Conservation (phyloP, 805 yeast species). For the Kurtzmaniella cleridarum region DNA sequence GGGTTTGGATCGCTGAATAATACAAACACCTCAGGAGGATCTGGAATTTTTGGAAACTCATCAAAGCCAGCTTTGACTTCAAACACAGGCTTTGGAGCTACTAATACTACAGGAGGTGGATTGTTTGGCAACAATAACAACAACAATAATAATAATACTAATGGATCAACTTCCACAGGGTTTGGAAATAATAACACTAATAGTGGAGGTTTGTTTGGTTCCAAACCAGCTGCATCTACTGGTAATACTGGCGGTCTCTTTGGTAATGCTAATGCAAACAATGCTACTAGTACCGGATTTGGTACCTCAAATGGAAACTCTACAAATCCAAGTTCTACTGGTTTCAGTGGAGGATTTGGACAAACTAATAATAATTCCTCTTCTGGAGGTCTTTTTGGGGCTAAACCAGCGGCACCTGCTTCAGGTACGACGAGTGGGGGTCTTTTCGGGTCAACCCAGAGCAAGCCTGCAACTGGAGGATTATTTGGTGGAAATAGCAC, state of each 20-base stretch:
- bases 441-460: slow-evolving; percentile 1
- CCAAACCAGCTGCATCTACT: slow-evolving; percentile 4
- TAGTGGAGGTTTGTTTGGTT: slow-evolving; percentile 4
- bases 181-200: background rate
- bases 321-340: background rate
- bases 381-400: slow-evolving; percentile 11
- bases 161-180: slow-evolving; percentile 5
- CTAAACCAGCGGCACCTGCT: slow-evolving; percentile 5
- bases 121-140: slow-evolving; percentile 7
- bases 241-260: slow-evolving; percentile 22
- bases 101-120: slow-evolving; percentile 10
- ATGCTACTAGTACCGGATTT: slow-evolving; percentile 5
- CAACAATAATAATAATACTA: slow-evolving; percentile 1
- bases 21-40: slow-evolving; percentile 4
- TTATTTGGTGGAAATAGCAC: slow-evolving; percentile 10
- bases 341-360: background rate
- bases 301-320: slow-evolving; percentile 1
- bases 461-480: slow-evolving; percentile 7
- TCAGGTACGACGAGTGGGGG: slow-evolving; percentile 5
- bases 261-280: slow-evolving; percentile 15
- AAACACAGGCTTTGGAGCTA: background rate
- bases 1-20: slow-evolving; percentile 3
- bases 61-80: background rate
- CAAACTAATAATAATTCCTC: too few relatives aligned
- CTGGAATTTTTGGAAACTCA: slow-evolving; percentile 11